Evolutionary conservation across 2,329 filamentous ascomycete genomes (phyloP), one percentile per base, ranked within the genome.

Genomic region (Paradendryphiella salina): DNA sequence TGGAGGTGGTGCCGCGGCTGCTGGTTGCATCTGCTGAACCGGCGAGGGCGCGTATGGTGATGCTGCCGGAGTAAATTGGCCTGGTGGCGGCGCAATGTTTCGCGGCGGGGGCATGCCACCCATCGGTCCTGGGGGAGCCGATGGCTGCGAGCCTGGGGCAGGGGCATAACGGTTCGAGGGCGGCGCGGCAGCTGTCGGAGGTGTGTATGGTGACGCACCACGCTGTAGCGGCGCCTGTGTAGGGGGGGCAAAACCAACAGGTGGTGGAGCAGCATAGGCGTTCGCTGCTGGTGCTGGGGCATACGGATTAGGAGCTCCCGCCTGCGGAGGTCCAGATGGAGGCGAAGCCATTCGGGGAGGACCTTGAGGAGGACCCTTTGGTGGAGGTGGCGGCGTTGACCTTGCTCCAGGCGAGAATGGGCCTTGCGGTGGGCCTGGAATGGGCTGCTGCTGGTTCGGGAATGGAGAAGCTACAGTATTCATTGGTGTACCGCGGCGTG

Each of bases 131-230:
- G 60, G 66, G 8, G 67, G 68, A 11, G 69, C 68, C 8, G 75
- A 70, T 76, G 78, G 73, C 75, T 84, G 63, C 75, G 79, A 47
- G 72, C 85, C 75, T 75, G 85, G 77, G 77, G 86, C 78, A 76
- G 86, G 82, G 9, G 85, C 83, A 71, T 88, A 90, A 37, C 83
- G 83, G 57, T 75, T 79, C 36, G 79, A 77, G 14, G 79, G 66
- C 13, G 75, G 68, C 76, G 85, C 78, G 77, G 76, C 85, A 90
- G 85, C 77, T 5, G 89, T 89, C 46, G 92, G 88, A 31, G 88
- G 84, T 65, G 92, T 90, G 73, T 96, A 96, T 5, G 92, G 92
- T 20, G 92, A 96, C 4, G 87, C 82, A 21, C 87, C 90, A 57
- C 90, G 85, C 17, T 85, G 82, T 43, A 90, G 81, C 15, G 84